phyloP scores from a whole-genome alignment of 441 rosid genomes.

The Euphorbia schlechtendalii region DNA sequence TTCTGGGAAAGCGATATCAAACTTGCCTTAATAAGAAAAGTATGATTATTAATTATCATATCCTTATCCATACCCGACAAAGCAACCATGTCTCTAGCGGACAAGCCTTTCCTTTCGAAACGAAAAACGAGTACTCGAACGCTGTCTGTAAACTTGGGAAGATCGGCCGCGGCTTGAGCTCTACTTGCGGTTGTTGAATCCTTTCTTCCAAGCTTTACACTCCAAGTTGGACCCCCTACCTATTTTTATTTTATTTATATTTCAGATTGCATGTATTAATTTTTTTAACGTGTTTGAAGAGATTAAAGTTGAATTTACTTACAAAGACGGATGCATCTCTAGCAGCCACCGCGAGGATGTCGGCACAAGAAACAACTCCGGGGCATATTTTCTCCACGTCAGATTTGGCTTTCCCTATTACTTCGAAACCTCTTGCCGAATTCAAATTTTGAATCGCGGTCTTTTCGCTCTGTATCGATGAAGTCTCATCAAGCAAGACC shows the following conservation, averaged over 20 bases:
- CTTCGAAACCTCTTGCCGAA: slow-evolving; percentile 41
- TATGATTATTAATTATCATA: too few species aligned
- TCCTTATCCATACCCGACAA: slow-evolving; percentile 20
- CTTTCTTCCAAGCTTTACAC: slow-evolving; percentile 52
- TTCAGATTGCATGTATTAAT: too few species aligned
- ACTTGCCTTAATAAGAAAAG: not conserved
- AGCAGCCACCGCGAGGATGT: slow-evolving; percentile 49
- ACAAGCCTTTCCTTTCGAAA: slow-evolving; percentile 39
- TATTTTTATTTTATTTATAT: not conserved
- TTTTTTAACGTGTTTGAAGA: not conserved
- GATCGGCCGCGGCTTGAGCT: slow-evolving; percentile 28
- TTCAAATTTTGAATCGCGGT: slow-evolving; percentile 25
- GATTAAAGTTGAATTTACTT: slow-evolving; percentile 11
- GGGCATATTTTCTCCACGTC: too few species aligned
- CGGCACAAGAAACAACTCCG: slow-evolving; percentile 56
- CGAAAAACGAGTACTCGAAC: not conserved
- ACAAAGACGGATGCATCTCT: slow-evolving; percentile 53
- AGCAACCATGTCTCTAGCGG: slow-evolving; percentile 50
- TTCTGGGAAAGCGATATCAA: too few species aligned
- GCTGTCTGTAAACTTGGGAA: slow-evolving; percentile 27
- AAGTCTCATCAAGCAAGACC: slow-evolving; percentile 35
- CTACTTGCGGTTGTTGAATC: slow-evolving; percentile 44
- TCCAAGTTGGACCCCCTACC: slow-evolving; percentile 45
- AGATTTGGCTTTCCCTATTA: slow-evolving; percentile 45
- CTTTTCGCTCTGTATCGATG: slow-evolving; percentile 41